Percentiles rank a stretch among this genome's conserved stretches.
Evolutionary conservation across 139 green algal genomes (phyloP).

Genomic region (Chloropicon primus): DNA sequence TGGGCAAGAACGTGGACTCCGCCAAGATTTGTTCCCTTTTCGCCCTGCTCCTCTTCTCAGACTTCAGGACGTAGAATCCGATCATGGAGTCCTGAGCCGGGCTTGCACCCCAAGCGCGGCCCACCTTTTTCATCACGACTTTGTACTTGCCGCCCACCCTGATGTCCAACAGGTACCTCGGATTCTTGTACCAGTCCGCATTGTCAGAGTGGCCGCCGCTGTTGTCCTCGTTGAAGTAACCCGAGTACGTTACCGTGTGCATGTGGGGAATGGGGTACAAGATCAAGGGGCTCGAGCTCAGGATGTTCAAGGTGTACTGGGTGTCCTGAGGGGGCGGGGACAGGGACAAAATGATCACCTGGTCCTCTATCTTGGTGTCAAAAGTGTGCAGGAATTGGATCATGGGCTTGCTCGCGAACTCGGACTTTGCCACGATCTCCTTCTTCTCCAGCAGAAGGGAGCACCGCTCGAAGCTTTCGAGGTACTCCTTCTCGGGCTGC

Average conservation of each 20-base stretch:
- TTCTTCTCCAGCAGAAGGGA: neutral
- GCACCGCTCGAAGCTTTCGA: slow-evolving; percentile 4
- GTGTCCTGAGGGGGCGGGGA: neutral
- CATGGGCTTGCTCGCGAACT: neutral
- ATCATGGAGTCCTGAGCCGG: slow-evolving; percentile 34
- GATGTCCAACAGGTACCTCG: slow-evolving; percentile 25
- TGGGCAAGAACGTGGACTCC: slow-evolving; percentile 26
- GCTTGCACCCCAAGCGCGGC: neutral
- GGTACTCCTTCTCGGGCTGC: neutral
- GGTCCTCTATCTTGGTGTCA: neutral
- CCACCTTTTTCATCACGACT: slow-evolving; percentile 12
- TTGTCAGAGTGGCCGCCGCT: slow-evolving; percentile 31
- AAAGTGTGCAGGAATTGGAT: neutral
- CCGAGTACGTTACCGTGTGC: slow-evolving; percentile 15
- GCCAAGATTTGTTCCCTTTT: slow-evolving; percentile 20
- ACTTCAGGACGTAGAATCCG: slow-evolving; percentile 33
- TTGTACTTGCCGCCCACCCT: slow-evolving; percentile 2
- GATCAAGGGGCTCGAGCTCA: slow-evolving; percentile 26
- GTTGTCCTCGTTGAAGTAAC: slow-evolving; percentile 18
- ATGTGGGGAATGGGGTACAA: slow-evolving; percentile 29
- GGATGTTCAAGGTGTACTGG: slow-evolving; percentile 9
- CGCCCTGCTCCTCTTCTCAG: slow-evolving; percentile 16
- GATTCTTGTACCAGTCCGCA: slow-evolving; percentile 34
- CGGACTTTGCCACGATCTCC: neutral
- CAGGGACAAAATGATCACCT: neutral